Evolutionary conservation across 2,329 filamentous ascomycete species (phyloP).

Genomic region (Exophiala spinifera): DNA sequence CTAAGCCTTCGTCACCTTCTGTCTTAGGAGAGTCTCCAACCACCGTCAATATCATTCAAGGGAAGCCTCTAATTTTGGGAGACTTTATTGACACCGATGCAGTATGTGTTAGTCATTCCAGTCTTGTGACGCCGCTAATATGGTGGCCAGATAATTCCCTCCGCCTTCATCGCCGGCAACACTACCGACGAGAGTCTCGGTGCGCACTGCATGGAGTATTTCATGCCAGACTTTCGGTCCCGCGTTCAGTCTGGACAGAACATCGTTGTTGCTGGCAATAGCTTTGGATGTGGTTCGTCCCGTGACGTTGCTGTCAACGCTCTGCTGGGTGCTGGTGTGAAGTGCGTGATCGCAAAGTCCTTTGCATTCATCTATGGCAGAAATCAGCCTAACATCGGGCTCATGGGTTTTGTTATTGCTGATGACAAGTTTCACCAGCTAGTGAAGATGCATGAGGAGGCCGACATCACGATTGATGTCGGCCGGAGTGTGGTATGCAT

Average conservation of each 20-base stretch:
- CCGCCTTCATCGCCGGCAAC: slow-evolving; percentile 1
- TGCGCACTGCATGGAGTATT: slow-evolving; percentile 41
- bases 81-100: slow-evolving; percentile 40
- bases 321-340: slow-evolving; percentile 38
- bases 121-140: not conserved
- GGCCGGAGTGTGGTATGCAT: not conserved
- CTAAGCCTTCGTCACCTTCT: not conserved
- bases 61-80: slow-evolving; percentile 40
- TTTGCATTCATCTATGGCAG: slow-evolving; percentile 49
- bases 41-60: slow-evolving; percentile 1
- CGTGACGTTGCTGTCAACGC: slow-evolving; percentile 44
- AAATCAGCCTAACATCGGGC: slow-evolving; percentile 46
- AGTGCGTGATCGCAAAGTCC: slow-evolving; percentile 45
- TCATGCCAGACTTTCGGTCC: slow-evolving; percentile 40
- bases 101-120: not conserved
- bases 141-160: not conserved
- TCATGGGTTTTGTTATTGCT: slow-evolving; percentile 35
- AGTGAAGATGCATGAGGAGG: not conserved
- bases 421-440: slow-evolving; percentile 7
- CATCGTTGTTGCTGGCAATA: slow-evolving; percentile 46
- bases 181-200: slow-evolving; percentile 35
- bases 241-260: slow-evolving; percentile 37
- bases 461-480: slow-evolving; percentile 2
- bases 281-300: slow-evolving; percentile 47
- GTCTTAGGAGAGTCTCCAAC: not conserved